Evolutionary conservation across 2,329 filamentous ascomycete species (phyloP).

Genomic region (Xylariales sp.): DNA sequence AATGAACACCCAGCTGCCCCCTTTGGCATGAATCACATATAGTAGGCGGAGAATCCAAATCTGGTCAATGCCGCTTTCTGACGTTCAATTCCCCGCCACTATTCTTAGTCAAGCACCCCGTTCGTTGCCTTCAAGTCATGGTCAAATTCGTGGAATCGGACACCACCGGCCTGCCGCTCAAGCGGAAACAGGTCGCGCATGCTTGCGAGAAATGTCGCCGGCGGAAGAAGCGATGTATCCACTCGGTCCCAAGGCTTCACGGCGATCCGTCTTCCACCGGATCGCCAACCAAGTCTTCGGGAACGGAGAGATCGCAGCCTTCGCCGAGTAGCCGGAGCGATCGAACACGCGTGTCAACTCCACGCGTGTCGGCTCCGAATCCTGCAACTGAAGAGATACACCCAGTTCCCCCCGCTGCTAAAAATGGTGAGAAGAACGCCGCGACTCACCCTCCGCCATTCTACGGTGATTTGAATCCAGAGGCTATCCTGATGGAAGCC

Average conservation of each 20-base stretch:
- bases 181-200: slow-evolving; percentile 69
- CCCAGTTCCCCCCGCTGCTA: slow-evolving; percentile 29
- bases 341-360: slow-evolving; percentile 14
- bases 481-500: slow-evolving; percentile 69
- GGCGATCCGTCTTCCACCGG: slow-evolving; percentile 3
- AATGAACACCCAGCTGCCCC: slow-evolving; percentile 1
- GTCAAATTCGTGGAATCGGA: slow-evolving; percentile 70
- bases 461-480: slow-evolving; percentile 69
- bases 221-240: slow-evolving; percentile 57
- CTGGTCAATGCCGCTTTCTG: slow-evolving; percentile 25
- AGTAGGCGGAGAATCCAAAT: slow-evolving; percentile 38
- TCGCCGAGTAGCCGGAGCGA: slow-evolving; percentile 20
- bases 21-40: not conserved
- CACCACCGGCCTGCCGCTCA: slow-evolving; percentile 64
- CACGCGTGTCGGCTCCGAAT: slow-evolving; percentile 16
- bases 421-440: slow-evolving; percentile 37
- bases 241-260: slow-evolving; percentile 29
- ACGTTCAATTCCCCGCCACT: not conserved
- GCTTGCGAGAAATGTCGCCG: slow-evolving; percentile 67
- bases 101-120: not conserved
- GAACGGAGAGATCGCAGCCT: not conserved
- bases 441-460: slow-evolving; percentile 57
- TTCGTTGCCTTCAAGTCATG: slow-evolving; percentile 39
- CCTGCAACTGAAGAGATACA: slow-evolving; percentile 33
- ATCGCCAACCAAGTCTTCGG: slow-evolving; percentile 24